Evolutionary conservation across 140 eudicot genomes (phyloP), one percentile per base, ranked within the genome.

Genomic region (Senecio squalidus): DNA sequence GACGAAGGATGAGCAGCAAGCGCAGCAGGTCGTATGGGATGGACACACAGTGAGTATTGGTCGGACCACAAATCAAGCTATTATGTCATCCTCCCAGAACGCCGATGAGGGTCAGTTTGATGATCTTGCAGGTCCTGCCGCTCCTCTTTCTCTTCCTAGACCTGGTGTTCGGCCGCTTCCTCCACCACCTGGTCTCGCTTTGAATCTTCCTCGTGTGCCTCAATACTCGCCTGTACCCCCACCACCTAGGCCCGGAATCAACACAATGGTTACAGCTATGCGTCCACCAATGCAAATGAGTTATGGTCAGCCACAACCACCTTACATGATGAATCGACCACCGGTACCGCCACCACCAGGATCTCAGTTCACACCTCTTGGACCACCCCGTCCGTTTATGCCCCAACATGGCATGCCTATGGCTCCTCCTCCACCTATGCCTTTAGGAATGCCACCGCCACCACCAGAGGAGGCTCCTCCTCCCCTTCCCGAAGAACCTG

Each of bases 401-500:
- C 75, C 85, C 31, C 95, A 77, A 11, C 89, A 77, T 33, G 95
- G 97, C 26, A 80, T 89, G 95, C 71, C 71, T 36, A 68, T 81
- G 75, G 83, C 23, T 57, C 84, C 88, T 43, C 89, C 84, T 11
- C 94, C 88, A 10, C 94, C 97, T 55, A 77, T 90, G 91, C 94
- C 85, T 17, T 87, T 63, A 53, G 95, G 95, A 40, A 85, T 90
- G 70, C 87, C 88, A 13, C 96, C 97, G 20, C 71, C 72, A 6
- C 97, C 90, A 0, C 97, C 96, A 13, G 97, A 90, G 60, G 97
- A 90, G 71, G 97, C 97, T 68, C 97, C 94, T 62, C 97, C 97
- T 0, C 97, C 97, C 0, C 95, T 90, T 20, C 98, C 98, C 1
- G 95, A 90, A 18, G 98, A 90, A 69, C 98, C 97, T 1, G 95